Evolutionary conservation across 2,329 filamentous ascomycete genomes (phyloP).

Genomic region (Xylariaceae sp.): DNA sequence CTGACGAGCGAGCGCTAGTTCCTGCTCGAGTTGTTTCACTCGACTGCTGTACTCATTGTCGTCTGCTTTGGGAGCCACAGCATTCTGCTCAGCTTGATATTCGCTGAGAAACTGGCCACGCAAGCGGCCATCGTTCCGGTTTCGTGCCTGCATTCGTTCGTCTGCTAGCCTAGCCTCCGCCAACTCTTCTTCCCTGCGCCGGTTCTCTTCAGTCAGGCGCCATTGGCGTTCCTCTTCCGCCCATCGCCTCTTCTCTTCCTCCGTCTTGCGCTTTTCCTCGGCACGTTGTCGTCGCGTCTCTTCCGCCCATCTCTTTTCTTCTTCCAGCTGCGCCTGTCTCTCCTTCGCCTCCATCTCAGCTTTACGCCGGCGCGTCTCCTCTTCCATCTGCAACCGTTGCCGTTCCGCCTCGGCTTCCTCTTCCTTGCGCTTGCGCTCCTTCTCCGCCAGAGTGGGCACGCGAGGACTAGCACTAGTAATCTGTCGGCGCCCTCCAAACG

Average conservation of each 20-base stretch:
- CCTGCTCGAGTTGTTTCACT: slow-evolving; percentile 73
- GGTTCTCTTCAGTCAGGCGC: slow-evolving; percentile 69
- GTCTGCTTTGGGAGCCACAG: slow-evolving; percentile 35
- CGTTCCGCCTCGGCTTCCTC: slow-evolving; percentile 56
- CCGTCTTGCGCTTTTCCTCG: slow-evolving; percentile 57
- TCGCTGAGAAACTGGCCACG: slow-evolving; percentile 82
- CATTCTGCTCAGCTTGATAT: slow-evolving; percentile 67
- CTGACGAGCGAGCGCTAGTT: slow-evolving; percentile 58
- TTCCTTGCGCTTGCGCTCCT: slow-evolving; percentile 62
- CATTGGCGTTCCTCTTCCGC: slow-evolving; percentile 72
- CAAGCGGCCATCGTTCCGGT: slow-evolving; percentile 60
- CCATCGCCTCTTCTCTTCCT: slow-evolving; percentile 68
- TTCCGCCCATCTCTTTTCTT: slow-evolving; percentile 63
- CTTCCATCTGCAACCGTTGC: slow-evolving; percentile 49
- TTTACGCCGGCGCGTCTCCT: slow-evolving; percentile 44
- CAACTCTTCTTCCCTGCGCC: slow-evolving; percentile 66
- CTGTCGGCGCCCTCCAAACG: slow-evolving; percentile 85
- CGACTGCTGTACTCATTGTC: slow-evolving; percentile 55
- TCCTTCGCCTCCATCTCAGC: slow-evolving; percentile 54
- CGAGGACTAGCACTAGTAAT: slow-evolving; percentile 78
- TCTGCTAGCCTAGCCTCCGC: slow-evolving; percentile 61
- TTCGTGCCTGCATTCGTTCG: slow-evolving; percentile 58
- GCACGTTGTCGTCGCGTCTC: slow-evolving; percentile 56
- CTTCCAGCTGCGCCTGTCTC: slow-evolving; percentile 53
- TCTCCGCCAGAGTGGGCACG: slow-evolving; percentile 78